Conservation (phyloP, 1,284 basidiomycete species). For the Coriolopsis trogii region DNA sequence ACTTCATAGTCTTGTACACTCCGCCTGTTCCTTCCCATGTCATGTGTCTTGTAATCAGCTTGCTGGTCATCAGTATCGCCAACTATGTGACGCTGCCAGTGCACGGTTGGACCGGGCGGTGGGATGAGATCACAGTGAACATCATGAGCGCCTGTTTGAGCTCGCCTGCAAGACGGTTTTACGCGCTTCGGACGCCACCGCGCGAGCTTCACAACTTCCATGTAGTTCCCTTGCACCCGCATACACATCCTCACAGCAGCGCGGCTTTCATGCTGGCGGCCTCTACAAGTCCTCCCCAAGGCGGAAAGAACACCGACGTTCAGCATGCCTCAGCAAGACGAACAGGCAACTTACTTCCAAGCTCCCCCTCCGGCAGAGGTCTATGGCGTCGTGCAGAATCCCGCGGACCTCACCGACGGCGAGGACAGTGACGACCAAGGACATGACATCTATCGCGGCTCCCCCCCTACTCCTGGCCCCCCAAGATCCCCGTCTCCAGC, state of each 20-base stretch:
- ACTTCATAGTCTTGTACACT: conserved; percentile 6
- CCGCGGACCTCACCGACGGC: conserved; percentile 13
- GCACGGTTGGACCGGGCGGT: not conserved
- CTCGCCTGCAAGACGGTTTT: conserved; percentile 5
- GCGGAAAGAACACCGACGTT: not conserved
- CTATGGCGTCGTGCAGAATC: conserved; percentile 24
- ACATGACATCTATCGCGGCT: conserved; percentile 66
- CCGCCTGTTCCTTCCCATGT: no score
- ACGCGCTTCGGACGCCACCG: conserved; percentile 1
- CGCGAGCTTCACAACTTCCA: conserved; percentile 14
- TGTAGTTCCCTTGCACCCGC: conserved; percentile 16
- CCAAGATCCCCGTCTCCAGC: conserved; percentile 34
- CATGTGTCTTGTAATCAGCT: not conserved
- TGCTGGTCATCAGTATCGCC: not conserved
- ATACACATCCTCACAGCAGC: conserved; percentile 7
- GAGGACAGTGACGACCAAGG: conserved; percentile 39
- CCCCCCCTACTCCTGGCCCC: conserved; percentile 34
- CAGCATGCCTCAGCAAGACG: conserved; percentile 20
- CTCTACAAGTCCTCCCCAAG: not conserved
- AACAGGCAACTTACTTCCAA: conserved; percentile 15
- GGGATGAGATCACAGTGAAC: not conserved
- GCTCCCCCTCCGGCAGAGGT: conserved; percentile 17
- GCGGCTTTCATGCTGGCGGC: conserved; percentile 19
- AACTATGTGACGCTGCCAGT: not conserved
- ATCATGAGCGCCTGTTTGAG: conserved; percentile 6